Evolutionary conservation across 2,329 filamentous ascomycete species (phyloP).

Genomic region (Alternaria incomplexa): DNA sequence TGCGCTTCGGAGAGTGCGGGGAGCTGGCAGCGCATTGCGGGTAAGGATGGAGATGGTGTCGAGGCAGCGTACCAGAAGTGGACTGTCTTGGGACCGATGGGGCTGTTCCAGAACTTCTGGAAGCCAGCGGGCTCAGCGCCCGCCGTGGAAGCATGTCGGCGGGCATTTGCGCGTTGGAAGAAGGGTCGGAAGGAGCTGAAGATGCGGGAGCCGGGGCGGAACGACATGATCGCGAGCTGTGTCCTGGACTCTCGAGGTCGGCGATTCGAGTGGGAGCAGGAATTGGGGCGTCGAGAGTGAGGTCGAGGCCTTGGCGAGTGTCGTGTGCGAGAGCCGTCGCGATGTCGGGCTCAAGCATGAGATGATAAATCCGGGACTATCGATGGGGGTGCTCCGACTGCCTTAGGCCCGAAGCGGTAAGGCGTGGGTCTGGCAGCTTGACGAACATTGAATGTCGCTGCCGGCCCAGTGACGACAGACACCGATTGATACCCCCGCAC

Average conservation of each 20-base stretch:
- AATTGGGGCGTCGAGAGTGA: conserved; percentile 9
- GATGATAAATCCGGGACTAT: conserved; percentile 30
- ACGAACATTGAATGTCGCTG: conserved; percentile 20
- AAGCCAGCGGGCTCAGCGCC: conserved; percentile 59
- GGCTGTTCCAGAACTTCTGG: conserved; percentile 69
- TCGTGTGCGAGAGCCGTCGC: conserved; percentile 9
- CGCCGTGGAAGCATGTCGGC: conserved; percentile 72
- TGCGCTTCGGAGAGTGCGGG: conserved; percentile 12
- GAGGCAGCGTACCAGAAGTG: conserved; percentile 81
- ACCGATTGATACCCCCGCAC: conserved; percentile 22
- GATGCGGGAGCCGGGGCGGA: conserved; percentile 64
- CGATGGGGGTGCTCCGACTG: conserved; percentile 32
- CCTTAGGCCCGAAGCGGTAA: conserved; percentile 14
- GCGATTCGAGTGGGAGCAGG: conserved; percentile 49
- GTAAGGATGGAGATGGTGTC: background rate
- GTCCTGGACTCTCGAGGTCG: conserved; percentile 4
- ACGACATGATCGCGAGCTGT: conserved; percentile 55
- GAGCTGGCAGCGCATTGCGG: background rate
- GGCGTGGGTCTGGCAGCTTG: conserved; percentile 23
- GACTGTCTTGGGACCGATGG: conserved; percentile 72
- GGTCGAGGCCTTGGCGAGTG: background rate
- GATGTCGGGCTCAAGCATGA: conserved; percentile 24
- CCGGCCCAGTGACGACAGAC: conserved; percentile 12
- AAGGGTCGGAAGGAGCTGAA: conserved; percentile 59
- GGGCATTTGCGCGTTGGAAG: conserved; percentile 62